These are phyloP conservation scores for Lolium multiflorum DNA, from an alignment of 176 grass and related monocot species.

Conservation along the genomic window DNA sequence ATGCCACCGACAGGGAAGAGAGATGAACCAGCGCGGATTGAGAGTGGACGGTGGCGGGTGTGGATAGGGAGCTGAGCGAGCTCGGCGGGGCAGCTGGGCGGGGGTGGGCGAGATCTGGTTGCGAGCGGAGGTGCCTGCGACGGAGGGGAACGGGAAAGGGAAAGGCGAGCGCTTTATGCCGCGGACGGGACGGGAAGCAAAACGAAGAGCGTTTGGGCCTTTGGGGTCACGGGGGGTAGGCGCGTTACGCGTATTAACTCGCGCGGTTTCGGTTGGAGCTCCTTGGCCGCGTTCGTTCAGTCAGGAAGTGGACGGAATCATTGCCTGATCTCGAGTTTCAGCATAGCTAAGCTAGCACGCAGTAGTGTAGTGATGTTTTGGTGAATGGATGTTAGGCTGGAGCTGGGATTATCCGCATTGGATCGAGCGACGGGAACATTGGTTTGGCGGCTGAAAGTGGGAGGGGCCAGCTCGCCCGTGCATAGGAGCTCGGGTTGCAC, in stretches of 20 bases:
- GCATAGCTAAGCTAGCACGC: neutral
- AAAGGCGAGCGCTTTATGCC: constrained; percentile 43
- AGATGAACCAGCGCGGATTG: neutral
- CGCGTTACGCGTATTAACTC: constrained; percentile 53
- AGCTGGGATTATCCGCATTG: constrained; percentile 37
- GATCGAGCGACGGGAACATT: constrained; percentile 31
- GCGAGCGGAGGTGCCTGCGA: neutral
- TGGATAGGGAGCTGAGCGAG: neutral
- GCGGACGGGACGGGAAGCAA: neutral
- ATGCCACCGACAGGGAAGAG: neutral
- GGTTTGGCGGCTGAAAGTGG: neutral
- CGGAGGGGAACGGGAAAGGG: neutral
- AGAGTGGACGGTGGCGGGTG: neutral
- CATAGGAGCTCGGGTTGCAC: neutral
- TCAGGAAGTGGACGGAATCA: constrained; percentile 32
- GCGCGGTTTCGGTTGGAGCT: constrained; percentile 42
- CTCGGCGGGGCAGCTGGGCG: neutral
- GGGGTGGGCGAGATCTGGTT: constrained; percentile 39
- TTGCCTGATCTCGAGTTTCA: constrained; percentile 2
- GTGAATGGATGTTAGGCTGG: neutral
- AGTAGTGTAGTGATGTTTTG: neutral
- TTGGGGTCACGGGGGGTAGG: constrained; percentile 45
- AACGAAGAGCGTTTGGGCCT: constrained; percentile 45
- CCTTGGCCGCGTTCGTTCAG: too few species aligned
- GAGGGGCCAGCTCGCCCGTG: neutral